Conservation (phyloP, 306 rosid genomes). For the Abrus pulchellus region DNA sequence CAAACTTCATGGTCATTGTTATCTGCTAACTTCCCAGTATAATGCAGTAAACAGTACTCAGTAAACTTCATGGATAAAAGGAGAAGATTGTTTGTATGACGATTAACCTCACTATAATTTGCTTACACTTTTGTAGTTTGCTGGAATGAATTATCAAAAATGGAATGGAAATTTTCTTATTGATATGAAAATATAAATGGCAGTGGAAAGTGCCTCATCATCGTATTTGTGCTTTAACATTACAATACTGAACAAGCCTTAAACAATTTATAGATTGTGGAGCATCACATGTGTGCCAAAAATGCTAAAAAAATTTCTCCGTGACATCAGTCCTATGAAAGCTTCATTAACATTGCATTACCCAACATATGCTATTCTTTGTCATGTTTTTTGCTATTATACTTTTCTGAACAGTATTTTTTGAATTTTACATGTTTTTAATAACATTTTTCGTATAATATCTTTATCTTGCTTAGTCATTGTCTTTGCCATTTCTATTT, state of each 20-base stretch:
- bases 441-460: background rate
- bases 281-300: background rate
- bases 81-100: background rate
- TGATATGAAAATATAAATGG: conserved; percentile 3
- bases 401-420: background rate
- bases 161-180: background rate
- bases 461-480: background rate
- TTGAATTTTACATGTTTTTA: conserved; percentile 8
- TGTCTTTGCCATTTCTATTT: background rate
- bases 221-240: background rate
- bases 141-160: background rate
- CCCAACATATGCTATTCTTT: background rate
- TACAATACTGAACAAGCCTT: background rate
- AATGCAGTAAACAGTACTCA: conserved; percentile 28
- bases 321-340: background rate
- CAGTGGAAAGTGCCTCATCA: background rate
- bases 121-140: background rate
- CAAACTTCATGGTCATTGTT: conserved; percentile 30
- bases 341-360: conserved; percentile 2
- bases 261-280: background rate
- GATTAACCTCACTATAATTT: background rate
- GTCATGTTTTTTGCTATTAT: background rate
- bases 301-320: background rate
- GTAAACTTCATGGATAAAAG: conserved; percentile 22
- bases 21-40: conserved; percentile 33